Conservation (phyloP, 1,284 basidiomycete genomes). For the Ustilago loliicola region DNA sequence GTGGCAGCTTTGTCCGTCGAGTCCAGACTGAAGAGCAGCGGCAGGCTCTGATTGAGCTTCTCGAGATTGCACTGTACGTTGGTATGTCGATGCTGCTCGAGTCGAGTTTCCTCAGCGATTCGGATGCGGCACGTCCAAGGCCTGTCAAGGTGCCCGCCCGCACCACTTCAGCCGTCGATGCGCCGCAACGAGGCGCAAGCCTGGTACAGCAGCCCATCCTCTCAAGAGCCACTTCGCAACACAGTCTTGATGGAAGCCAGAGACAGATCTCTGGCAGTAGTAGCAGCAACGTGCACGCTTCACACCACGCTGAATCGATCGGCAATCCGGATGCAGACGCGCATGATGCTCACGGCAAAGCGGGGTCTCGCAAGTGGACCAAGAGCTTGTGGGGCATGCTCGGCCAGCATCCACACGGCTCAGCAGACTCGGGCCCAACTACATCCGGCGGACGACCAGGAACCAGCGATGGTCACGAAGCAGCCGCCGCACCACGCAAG, state of each 20-base stretch:
- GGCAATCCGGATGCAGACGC: not conserved
- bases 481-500: constrained; percentile 15
- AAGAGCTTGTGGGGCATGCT: constrained; percentile 56
- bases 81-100: constrained; percentile 65
- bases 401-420: constrained; percentile 21
- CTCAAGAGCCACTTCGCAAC: constrained; percentile 27
- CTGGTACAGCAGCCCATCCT: constrained; percentile 19
- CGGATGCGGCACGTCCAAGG: constrained; percentile 51
- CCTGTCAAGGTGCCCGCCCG: constrained; percentile 35
- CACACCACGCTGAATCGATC: not conserved
- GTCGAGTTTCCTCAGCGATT: constrained; percentile 55
- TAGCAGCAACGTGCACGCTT: constrained; percentile 9
- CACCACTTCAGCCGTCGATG: constrained; percentile 38
- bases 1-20: constrained; percentile 57
- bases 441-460: constrained; percentile 12
- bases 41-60: constrained; percentile 22
- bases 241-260: constrained; percentile 23
- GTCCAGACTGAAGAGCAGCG: constrained; percentile 36
- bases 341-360: constrained; percentile 19
- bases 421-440: constrained; percentile 12
- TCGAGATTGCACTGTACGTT: constrained; percentile 54
- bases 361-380: constrained; percentile 38
- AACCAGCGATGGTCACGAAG: constrained; percentile 25
- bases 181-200: constrained; percentile 36
- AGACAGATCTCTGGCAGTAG: constrained; percentile 20